Percentiles rank a stretch among this genome's conserved stretches.
Evolutionary conservation across 805 yeast genomes (phyloP).

Genomic region (Isabelozyma rhagii): DNA sequence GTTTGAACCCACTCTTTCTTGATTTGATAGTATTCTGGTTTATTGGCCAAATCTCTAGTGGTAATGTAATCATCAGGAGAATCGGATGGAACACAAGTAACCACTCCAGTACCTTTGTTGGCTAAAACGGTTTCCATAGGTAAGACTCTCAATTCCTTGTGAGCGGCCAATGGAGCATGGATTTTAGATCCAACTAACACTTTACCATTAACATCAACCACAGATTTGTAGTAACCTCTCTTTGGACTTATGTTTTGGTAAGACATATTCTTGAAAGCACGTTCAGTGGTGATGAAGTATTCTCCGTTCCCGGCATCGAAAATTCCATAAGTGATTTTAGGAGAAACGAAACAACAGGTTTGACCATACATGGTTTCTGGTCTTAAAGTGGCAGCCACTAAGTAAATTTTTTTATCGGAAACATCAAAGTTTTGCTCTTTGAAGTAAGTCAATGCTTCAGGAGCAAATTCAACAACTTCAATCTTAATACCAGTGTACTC

Average conservation of each 20-base stretch:
- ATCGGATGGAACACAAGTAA: slow-evolving; percentile 98
- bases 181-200: slow-evolving; percentile 82
- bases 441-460: slow-evolving; percentile 54
- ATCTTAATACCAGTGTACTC: slow-evolving; percentile 95
- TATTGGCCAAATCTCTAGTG: slow-evolving; percentile 74
- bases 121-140: slow-evolving; percentile 98
- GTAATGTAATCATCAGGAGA: slow-evolving; percentile 97
- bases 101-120: slow-evolving; percentile 97
- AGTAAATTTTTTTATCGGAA: slow-evolving; percentile 60
- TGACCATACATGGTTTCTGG: slow-evolving; percentile 99
- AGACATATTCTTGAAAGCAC: slow-evolving; percentile 96
- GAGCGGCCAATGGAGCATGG: slow-evolving; percentile 74
- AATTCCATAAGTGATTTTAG: slow-evolving; percentile 88
- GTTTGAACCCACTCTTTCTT: slow-evolving; percentile 80
- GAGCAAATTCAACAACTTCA: slow-evolving; percentile 57
- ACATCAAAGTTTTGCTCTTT: slow-evolving; percentile 46
- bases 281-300: slow-evolving; percentile 81
- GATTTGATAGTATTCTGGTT: slow-evolving; percentile 86
- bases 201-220: slow-evolving; percentile 61
- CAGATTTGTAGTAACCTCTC: slow-evolving; percentile 73
- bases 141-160: slow-evolving; percentile 70
- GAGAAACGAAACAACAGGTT: slow-evolving; percentile 96
- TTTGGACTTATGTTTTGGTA: slow-evolving; percentile 89
- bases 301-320: slow-evolving; percentile 79
- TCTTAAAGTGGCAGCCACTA: slow-evolving; percentile 95